These are phyloP conservation scores for Tillandsia fasciculata DNA, from an alignment of 176 grass and related monocot genomes.

Conservation along the genomic window DNA sequence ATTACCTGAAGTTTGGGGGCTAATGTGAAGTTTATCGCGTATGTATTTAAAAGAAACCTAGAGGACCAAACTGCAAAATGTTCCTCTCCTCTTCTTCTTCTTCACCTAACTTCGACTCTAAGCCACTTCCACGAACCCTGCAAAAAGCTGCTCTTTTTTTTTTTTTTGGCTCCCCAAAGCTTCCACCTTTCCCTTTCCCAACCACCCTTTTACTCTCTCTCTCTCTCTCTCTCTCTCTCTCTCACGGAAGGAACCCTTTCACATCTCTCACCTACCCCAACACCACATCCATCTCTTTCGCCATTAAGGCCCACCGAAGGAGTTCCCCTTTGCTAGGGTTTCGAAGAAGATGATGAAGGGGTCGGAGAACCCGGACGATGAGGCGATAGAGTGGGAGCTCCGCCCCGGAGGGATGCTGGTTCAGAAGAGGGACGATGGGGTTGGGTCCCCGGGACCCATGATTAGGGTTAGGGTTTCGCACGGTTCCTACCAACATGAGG, in stretches of 20 bases:
- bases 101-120: too few relatives aligned
- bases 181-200: background rate
- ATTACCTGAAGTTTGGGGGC: background rate
- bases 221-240: background rate
- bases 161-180: background rate
- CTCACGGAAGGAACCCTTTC: conserved; percentile 29
- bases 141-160: background rate
- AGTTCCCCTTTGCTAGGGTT: background rate
- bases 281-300: conserved; percentile 29
- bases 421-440: conserved; percentile 59
- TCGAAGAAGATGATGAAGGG: background rate
- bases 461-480: conserved; percentile 72
- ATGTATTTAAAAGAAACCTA: conserved; percentile 4
- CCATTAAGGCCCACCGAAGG: background rate
- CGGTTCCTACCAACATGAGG: conserved; percentile 53
- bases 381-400: conserved; percentile 68
- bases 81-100: background rate
- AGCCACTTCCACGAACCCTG: background rate
- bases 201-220: background rate
- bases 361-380: conserved; percentile 8
- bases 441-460: conserved; percentile 13
- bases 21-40: background rate
- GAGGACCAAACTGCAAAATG: conserved; percentile 16
- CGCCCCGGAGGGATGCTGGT: conserved; percentile 87
- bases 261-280: conserved; percentile 15